These are phyloP conservation scores for Gossypium gossypioides DNA, from an alignment of 441 rosid genomes.

Conservation along the genomic window DNA sequence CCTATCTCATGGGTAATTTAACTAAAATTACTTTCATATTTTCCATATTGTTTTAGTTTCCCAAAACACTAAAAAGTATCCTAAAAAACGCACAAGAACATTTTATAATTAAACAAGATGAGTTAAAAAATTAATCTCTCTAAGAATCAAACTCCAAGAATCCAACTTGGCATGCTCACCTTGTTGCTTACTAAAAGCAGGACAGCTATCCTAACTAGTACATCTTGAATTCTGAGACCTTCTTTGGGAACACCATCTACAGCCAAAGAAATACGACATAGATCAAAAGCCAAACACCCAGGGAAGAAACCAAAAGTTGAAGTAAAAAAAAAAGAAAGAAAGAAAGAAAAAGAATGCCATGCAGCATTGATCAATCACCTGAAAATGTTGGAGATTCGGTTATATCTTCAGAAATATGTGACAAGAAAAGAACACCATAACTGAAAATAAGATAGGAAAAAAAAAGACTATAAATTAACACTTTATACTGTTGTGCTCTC, in stretches of 20 bases:
- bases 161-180: conserved; percentile 35
- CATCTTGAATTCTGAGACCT: conserved; percentile 88
- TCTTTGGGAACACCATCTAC: conserved; percentile 98
- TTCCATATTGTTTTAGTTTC: background rate
- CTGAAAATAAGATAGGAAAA: conserved; percentile 28
- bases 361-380: conserved; percentile 40
- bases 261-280: conserved; percentile 21
- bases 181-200: conserved; percentile 58
- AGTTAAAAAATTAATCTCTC: background rate
- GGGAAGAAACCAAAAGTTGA: conserved; percentile 10
- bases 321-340: conserved; percentile 2
- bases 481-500: background rate
- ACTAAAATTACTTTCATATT: background rate
- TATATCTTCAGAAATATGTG: conserved; percentile 60
- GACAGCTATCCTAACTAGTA: conserved; percentile 69
- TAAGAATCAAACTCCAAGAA: background rate
- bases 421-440: conserved; percentile 65
- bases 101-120: background rate
- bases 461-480: background rate
- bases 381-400: conserved; percentile 62
- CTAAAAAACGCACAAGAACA: background rate
- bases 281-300: conserved; percentile 8
- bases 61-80: background rate
- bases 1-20: conserved; percentile 1
- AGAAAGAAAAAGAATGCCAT: background rate